Percentiles rank a stretch among this genome's conserved stretches.
These are phyloP conservation scores for Paxillus rubicundulus DNA, from an alignment of 768 basidiomycete genomes.

Conservation along the genomic window DNA sequence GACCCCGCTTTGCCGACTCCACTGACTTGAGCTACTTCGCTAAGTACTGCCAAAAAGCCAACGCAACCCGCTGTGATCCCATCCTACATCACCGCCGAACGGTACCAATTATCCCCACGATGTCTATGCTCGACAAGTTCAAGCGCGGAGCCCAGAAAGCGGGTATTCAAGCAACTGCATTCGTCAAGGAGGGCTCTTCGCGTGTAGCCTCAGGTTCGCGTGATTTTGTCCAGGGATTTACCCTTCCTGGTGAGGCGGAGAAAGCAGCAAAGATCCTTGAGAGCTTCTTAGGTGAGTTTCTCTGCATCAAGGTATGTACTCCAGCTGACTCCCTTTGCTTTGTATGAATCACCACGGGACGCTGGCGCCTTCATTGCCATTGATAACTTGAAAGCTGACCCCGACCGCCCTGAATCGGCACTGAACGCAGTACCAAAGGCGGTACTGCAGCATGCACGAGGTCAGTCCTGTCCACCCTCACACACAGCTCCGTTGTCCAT, in stretches of 20 bases:
- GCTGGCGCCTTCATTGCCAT: neutral
- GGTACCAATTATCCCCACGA: constrained; percentile 13
- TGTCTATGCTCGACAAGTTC: constrained; percentile 80
- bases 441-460: constrained; percentile 85
- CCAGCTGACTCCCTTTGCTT: neutral
- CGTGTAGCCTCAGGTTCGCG: constrained; percentile 73
- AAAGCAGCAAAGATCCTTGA: constrained; percentile 91
- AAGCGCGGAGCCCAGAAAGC: constrained; percentile 78
- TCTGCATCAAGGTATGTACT: neutral
- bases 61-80: too few relatives aligned
- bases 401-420: constrained; percentile 81
- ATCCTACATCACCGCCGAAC: neutral
- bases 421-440: constrained; percentile 93
- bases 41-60: too few relatives aligned
- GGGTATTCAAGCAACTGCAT: constrained; percentile 73
- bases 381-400: constrained; percentile 60
- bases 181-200: constrained; percentile 62
- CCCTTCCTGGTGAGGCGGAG: constrained; percentile 87
- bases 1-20: too few relatives aligned
- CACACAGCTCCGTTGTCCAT: neutral
- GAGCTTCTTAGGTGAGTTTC: constrained; percentile 76
- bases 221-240: constrained; percentile 82
- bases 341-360: neutral
- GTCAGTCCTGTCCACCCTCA: constrained; percentile 37
- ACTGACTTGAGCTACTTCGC: too few relatives aligned